Percentiles rank a stretch among this genome's conserved stretches.
These are phyloP conservation scores for Nitzschia sp. DNA, from an alignment of 108 stramenopile species.

Conservation along the genomic window DNA sequence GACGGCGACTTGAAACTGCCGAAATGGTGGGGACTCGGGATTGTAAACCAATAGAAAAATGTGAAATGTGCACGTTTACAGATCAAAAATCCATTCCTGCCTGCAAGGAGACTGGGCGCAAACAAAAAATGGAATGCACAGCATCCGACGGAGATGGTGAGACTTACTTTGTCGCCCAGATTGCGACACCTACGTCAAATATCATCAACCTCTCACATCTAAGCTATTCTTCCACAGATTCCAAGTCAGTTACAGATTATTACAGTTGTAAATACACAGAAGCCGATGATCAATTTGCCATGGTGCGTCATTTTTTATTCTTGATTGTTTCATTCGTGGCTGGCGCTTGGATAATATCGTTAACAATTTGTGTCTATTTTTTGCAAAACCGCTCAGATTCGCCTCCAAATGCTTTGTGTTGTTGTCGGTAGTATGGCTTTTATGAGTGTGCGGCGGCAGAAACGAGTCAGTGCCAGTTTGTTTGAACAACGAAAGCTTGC, in stretches of 20 bases:
- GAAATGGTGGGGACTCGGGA: neutral
- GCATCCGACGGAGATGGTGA: neutral
- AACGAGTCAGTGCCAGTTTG: constrained; percentile 21
- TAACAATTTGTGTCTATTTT: neutral
- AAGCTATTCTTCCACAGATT: neutral
- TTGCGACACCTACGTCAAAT: neutral
- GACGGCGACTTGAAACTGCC: neutral
- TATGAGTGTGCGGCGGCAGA: constrained; percentile 19
- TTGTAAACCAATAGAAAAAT: constrained; percentile 17
- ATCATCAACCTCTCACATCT: neutral
- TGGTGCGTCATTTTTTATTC: constrained; percentile 25
- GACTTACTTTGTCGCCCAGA: neutral
- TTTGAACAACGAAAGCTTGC: constrained; percentile 35
- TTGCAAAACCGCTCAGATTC: constrained; percentile 24
- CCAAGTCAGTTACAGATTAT: neutral
- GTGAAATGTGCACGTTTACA: constrained; percentile 19
- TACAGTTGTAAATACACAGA: constrained; percentile 34
- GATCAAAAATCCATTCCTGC: constrained; percentile 12
- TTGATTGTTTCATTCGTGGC: too few relatives aligned
- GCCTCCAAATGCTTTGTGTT: constrained; percentile 27
- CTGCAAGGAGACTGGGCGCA: constrained; percentile 27
- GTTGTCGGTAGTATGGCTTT: constrained; percentile 28
- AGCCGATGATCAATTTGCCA: constrained; percentile 21
- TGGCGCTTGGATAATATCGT: too few relatives aligned
- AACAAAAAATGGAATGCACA: constrained; percentile 15